Percentiles rank a stretch among this genome's conserved stretches.
Evolutionary conservation across 2,329 filamentous ascomycete species (phyloP).

Genomic region (Delphinella strobiligena): DNA sequence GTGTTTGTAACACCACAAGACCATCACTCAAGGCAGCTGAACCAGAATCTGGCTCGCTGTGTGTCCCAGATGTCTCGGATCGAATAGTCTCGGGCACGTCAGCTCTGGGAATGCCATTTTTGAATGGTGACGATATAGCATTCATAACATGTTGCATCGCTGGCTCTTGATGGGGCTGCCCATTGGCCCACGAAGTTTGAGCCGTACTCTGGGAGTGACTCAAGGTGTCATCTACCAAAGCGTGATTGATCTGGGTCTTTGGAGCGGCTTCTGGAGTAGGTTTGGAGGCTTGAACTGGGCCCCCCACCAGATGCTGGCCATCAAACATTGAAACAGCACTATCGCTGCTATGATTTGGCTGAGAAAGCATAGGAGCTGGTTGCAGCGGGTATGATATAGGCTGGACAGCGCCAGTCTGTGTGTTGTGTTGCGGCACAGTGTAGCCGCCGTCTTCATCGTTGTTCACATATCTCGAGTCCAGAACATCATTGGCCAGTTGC

Average conservation of each 20-base stretch:
- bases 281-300: not conserved
- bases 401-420: not conserved
- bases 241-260: too few species aligned
- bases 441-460: slow-evolving; percentile 8
- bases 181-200: too few species aligned
- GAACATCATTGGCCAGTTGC: slow-evolving; percentile 24
- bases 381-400: slow-evolving; percentile 6
- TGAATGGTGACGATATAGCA: too few species aligned
- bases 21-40: too few species aligned
- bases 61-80: too few species aligned
- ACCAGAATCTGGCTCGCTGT: too few species aligned
- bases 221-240: too few species aligned
- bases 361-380: not conserved
- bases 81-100: too few species aligned
- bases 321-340: not conserved
- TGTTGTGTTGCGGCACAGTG: slow-evolving; percentile 1
- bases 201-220: too few species aligned
- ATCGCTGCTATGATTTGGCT: slow-evolving; percentile 1
- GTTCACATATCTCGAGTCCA: slow-evolving; percentile 21
- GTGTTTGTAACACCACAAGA: not conserved
- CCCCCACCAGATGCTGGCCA: not conserved
- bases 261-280: not conserved
- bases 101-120: too few species aligned
- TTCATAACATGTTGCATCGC: too few species aligned
- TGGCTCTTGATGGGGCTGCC: too few species aligned